phyloP scores from a whole-genome alignment of 1,284 basidiomycete genomes.

The Papiliotrema fonsecae region DNA sequence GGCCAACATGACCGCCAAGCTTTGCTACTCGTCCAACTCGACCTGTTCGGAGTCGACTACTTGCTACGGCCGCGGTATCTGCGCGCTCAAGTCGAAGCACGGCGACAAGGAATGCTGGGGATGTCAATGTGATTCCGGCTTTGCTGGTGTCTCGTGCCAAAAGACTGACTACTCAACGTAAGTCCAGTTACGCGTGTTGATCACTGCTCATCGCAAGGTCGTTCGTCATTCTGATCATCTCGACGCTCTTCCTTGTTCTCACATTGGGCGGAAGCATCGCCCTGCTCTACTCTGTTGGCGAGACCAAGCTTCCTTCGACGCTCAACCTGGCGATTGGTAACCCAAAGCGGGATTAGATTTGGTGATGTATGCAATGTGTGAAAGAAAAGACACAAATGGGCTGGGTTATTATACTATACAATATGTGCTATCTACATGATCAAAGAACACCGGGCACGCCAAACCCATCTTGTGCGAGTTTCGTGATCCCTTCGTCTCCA shows the following conservation, averaged over 20 bases:
- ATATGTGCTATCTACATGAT: not conserved
- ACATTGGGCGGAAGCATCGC: conserved; percentile 27
- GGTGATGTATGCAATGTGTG: not conserved
- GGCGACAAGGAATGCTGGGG: conserved; percentile 37
- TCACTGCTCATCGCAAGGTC: conserved; percentile 15
- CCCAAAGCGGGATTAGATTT: conserved; percentile 30
- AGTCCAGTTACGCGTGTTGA: conserved; percentile 7
- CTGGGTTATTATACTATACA: not conserved
- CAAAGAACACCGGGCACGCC: conserved; percentile 27
- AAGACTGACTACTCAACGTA: conserved; percentile 42
- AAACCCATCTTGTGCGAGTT: conserved; percentile 26
- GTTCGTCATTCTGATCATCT: conserved; percentile 41
- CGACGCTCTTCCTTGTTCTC: conserved; percentile 30
- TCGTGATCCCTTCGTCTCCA: conserved; percentile 15
- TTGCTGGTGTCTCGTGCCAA: conserved; percentile 36
- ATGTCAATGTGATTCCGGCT: conserved; percentile 33
- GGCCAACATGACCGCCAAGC: conserved; percentile 13
- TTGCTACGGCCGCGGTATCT: conserved; percentile 34
- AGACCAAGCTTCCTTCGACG: conserved; percentile 44
- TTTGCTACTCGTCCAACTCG: conserved; percentile 33
- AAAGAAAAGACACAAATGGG: not conserved
- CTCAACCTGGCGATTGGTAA: conserved; percentile 39
- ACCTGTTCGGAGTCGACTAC: conserved; percentile 28
- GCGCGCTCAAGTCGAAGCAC: conserved; percentile 21
- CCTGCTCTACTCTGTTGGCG: conserved; percentile 38